Conservation (phyloP, 2,329 filamentous ascomycete genomes). For the Metarhizium sp. region DNA sequence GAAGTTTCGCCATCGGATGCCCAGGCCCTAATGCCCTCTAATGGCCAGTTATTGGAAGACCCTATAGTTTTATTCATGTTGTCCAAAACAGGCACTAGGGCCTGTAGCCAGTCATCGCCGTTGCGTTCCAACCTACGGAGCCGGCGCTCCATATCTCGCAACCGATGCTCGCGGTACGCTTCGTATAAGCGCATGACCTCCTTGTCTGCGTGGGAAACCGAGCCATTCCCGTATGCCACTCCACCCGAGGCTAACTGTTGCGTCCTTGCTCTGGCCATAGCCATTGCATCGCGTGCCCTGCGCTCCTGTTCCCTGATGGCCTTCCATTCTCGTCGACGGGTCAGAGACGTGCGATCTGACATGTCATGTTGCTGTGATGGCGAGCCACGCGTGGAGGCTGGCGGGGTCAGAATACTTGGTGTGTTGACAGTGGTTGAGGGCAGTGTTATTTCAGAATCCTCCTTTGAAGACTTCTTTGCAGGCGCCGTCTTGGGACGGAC, state of each 20-base stretch:
- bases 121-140: conserved; percentile 36
- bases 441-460: neutral
- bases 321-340: conserved; percentile 25
- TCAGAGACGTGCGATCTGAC: conserved; percentile 20
- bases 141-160: conserved; percentile 38
- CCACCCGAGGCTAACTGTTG: conserved; percentile 12
- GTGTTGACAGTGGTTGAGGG: neutral
- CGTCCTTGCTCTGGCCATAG: conserved; percentile 13
- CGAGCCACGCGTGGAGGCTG: conserved; percentile 19
- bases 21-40: conserved; percentile 16
- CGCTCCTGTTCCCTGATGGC: conserved; percentile 18
- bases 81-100: conserved; percentile 35
- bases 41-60: conserved; percentile 8
- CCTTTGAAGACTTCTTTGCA: neutral
- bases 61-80: conserved; percentile 30
- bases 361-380: conserved; percentile 14
- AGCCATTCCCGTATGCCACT: conserved; percentile 15
- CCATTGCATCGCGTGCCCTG: conserved; percentile 12
- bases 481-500: neutral
- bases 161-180: conserved; percentile 29
- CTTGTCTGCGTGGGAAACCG: conserved; percentile 17
- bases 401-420: conserved; percentile 19
- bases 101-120: conserved; percentile 34
- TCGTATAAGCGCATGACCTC: conserved; percentile 30
- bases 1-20: conserved; percentile 22